phyloP scores from a whole-genome alignment of 805 yeast genomes.

The Clavispora fructus region DNA sequence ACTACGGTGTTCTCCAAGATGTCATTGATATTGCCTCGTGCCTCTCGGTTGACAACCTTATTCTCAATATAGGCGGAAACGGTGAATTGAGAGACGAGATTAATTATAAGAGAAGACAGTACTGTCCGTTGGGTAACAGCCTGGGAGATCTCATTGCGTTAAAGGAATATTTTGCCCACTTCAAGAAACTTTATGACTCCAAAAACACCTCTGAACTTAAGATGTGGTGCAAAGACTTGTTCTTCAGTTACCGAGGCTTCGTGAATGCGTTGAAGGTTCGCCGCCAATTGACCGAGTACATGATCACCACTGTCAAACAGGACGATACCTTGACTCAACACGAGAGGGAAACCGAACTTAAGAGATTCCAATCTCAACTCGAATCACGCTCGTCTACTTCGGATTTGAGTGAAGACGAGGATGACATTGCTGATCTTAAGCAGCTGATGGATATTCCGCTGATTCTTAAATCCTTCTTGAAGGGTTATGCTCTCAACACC shows the following conservation, averaged over 20 bases:
- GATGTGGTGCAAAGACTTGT: constrained; percentile 79
- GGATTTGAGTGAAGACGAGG: constrained; percentile 19
- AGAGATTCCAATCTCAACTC: constrained; percentile 21
- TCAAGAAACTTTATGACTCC: constrained; percentile 26
- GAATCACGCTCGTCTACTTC: constrained; percentile 12
- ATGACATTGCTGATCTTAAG: constrained; percentile 14
- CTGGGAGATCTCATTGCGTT: constrained; percentile 82
- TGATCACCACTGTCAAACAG: constrained; percentile 46
- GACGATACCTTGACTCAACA: constrained; percentile 25
- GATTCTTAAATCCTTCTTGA: constrained; percentile 71
- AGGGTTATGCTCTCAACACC: constrained; percentile 81
- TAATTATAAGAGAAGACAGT: constrained; percentile 64
- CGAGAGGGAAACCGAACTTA: constrained; percentile 24
- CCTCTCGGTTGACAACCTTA: constrained; percentile 83
- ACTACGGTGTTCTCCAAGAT: constrained; percentile 50
- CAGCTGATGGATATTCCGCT: constrained; percentile 45
- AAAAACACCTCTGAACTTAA: constrained; percentile 49
- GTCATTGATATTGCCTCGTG: constrained; percentile 91
- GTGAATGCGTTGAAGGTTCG: constrained; percentile 71
- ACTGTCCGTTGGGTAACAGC: constrained; percentile 64
- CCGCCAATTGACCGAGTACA: constrained; percentile 67
- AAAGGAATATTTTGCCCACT: constrained; percentile 67
- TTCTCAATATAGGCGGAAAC: constrained; percentile 62
- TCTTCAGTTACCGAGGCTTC: constrained; percentile 74
- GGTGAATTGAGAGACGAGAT: constrained; percentile 81